Evolutionary conservation across 1,139 yeast genomes (phyloP).

Genomic region (Nakaseomyces delphensis): DNA sequence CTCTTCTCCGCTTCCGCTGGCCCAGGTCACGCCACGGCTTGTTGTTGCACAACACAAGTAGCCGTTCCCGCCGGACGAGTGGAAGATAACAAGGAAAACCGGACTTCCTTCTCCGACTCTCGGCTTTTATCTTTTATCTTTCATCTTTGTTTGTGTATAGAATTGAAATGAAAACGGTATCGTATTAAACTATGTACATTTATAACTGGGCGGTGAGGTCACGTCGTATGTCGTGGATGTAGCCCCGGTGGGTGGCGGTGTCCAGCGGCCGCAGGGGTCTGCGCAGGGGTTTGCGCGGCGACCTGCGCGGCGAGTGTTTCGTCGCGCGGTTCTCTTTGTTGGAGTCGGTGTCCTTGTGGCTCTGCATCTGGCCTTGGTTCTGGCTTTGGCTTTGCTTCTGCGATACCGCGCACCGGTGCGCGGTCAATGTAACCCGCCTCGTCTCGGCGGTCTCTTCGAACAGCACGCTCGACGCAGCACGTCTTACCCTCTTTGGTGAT

Average conservation of each 20-base stretch:
- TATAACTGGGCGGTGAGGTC: neutral
- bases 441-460: conserved; percentile 4
- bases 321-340: conserved; percentile 1
- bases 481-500: conserved; percentile 1
- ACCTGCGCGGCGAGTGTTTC: too few species aligned
- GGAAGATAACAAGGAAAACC: neutral
- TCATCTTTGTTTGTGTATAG: neutral
- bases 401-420: neutral
- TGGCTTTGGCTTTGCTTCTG: neutral
- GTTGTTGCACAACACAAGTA: neutral
- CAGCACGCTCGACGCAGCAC: neutral
- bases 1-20: neutral
- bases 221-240: conserved; percentile 6
- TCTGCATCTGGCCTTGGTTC: too few species aligned
- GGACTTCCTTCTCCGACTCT: conserved; percentile 1
- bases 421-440: neutral
- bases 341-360: neutral
- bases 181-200: neutral
- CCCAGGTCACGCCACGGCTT: conserved; percentile 3
- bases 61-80: too few species aligned
- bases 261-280: conserved; percentile 1
- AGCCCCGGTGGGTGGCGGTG: conserved; percentile 2
- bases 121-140: neutral
- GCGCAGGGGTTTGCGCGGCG: neutral
- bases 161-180: neutral